A percentile compares a stretch with the other conserved stretches of the same genome.
Conservation (phyloP, 495 filamentous ascomycete genomes). For the Hypoxylon crocopeplum region DNA sequence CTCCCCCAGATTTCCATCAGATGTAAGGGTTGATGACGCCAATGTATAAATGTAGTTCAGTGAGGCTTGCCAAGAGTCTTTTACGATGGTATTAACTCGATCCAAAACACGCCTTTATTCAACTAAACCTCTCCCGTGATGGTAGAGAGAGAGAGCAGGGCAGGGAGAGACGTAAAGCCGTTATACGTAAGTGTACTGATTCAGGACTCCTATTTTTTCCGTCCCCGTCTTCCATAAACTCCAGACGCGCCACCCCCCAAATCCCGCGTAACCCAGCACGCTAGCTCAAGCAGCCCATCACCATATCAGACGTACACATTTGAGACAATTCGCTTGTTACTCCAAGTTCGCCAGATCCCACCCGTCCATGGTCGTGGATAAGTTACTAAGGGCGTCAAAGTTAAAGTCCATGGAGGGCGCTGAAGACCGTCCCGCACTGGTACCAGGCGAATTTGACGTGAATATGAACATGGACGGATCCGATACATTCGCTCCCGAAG, state of each 20-base stretch:
- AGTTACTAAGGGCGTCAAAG: constrained; percentile 34
- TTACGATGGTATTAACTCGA: too few relatives aligned
- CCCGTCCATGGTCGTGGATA: constrained; percentile 36
- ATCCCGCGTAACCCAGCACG: background rate
- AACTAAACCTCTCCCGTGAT: too few relatives aligned
- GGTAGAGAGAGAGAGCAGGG: too few relatives aligned
- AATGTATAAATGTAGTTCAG: too few relatives aligned
- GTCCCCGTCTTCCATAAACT: too few relatives aligned
- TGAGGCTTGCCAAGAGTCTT: too few relatives aligned
- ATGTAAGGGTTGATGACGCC: too few relatives aligned
- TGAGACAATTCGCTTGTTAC: constrained; percentile 6
- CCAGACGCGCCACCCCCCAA: background rate
- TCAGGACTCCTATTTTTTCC: too few relatives aligned
- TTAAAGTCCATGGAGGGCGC: constrained; percentile 29
- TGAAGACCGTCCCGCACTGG: constrained; percentile 21
- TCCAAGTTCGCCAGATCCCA: constrained; percentile 40
- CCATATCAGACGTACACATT: constrained; percentile 1
- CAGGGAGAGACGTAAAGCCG: too few relatives aligned
- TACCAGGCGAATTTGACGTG: constrained; percentile 27
- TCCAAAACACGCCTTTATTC: too few relatives aligned
- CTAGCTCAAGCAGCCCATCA: background rate
- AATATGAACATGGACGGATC: constrained; percentile 40
- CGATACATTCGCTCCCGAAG: constrained; percentile 15
- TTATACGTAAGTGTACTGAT: too few relatives aligned
- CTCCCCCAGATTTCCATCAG: too few relatives aligned